Evolutionary conservation across 1,139 yeast genomes (phyloP), one percentile per base, ranked within the genome.

Genomic region (Kurtzmaniella quercitrusa): DNA sequence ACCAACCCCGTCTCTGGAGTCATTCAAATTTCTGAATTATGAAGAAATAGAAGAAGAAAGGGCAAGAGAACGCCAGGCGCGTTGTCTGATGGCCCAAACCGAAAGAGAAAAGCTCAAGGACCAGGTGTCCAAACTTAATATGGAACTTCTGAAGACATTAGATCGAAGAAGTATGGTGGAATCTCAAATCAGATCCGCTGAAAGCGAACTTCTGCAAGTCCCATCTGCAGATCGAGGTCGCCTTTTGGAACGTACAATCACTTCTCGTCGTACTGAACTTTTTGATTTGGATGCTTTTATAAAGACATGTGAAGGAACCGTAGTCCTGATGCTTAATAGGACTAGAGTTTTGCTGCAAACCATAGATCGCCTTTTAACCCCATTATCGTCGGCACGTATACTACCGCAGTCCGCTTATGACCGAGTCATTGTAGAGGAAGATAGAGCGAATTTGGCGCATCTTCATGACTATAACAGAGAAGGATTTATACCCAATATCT

Each of bases 401-500:
- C 30, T 12, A 26, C 4, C 9, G 30, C 30, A 26, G n/a, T n/a
- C n/a, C n/a, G 19, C 5, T 7, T n/a, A 33, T 33, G 30, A 12
- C 9, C 38, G 22, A 17, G 36, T 33, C 18, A 33, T 32, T 12
- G 33, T 17, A 23, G 36, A 30, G 3, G 43, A 38, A 23, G 23
- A 23, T n/a, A 46, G 33, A 14, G 43, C 38, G 11, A 19, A 20
- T n/a, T 32, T 42, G 19, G 44, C 46, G 4, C 38, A 40, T 7
- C 35, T 46, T 28, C 39, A 40, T 4, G 42, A 40, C 22, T 45
- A 44, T 6, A 39, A 37, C n/a, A 18, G 34, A 26, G 37, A 41
- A 44, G 57, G 57, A 4, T 56, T 54, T 40, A 38, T 48, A 1
- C 43, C 50, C 6, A 63, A 63, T 46, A 47, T 63, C 16, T 63